Evolutionary conservation across 768 basidiomycete species (phyloP).

Genomic region (Hemileccinum impolitum): DNA sequence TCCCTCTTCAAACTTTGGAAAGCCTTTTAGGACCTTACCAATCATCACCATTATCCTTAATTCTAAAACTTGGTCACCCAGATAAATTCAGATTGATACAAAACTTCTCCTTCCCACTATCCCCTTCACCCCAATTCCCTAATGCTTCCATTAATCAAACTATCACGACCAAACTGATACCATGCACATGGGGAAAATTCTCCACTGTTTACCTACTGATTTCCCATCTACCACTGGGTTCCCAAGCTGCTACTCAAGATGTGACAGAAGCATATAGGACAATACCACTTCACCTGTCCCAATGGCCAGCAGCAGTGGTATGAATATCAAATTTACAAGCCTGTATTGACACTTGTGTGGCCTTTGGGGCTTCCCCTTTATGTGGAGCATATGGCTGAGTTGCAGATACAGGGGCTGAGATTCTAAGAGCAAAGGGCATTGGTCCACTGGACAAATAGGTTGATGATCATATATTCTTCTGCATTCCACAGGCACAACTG

Average conservation of each 20-base stretch:
- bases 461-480: constrained; percentile 6
- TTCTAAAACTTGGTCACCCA: neutral
- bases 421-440: too few relatives aligned
- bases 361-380: neutral
- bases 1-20: neutral
- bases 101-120: neutral
- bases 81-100: neutral
- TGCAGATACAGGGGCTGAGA: too few relatives aligned
- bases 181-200: constrained; percentile 1
- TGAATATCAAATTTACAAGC: rapidly evolving
- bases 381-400: too few relatives aligned
- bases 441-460: constrained; percentile 9
- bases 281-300: neutral
- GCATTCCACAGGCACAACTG: neutral
- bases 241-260: neutral
- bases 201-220: neutral
- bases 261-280: neutral
- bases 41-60: neutral
- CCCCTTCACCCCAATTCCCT: neutral
- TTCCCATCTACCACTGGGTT: neutral
- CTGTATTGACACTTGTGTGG: neutral
- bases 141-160: neutral
- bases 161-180: rapidly evolving
- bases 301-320: neutral
- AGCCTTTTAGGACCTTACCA: neutral